Conservation (phyloP, 2,329 filamentous ascomycete genomes). For the Penicillium aurantiogriseum region DNA sequence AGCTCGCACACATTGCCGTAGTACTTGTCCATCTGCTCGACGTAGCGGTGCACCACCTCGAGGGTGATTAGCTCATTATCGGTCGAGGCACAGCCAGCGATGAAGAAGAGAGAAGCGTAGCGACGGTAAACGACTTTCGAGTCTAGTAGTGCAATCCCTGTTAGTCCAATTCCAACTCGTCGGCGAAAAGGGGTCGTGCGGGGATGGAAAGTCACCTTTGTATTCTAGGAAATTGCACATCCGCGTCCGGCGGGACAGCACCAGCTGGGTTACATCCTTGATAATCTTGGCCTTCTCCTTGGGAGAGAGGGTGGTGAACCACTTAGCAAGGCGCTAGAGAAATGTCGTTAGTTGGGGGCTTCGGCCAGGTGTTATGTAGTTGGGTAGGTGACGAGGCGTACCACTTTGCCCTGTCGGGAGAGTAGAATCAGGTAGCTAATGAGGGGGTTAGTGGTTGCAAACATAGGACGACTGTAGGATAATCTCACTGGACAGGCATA, state of each 20-base stretch:
- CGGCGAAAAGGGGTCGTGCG: conserved; percentile 4
- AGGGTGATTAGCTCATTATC: conserved; percentile 98
- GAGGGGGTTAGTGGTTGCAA: conserved; percentile 9
- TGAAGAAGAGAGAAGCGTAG: conserved; percentile 99
- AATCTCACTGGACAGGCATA: conserved; percentile 39
- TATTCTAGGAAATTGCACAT: conserved; percentile 99
- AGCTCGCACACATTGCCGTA: conserved; percentile 99
- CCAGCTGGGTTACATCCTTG: conserved; percentile 97
- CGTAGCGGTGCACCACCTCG: conserved; percentile 97
- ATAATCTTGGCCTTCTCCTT: conserved; percentile 99
- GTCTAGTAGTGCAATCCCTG: conserved; percentile 55
- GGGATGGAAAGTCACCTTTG: conserved; percentile 65
- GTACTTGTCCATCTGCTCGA: conserved; percentile 99
- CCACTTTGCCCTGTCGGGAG: conserved; percentile 98
- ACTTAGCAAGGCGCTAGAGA: conserved; percentile 89
- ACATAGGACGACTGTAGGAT: neutral
- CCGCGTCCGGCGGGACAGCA: conserved; percentile 89
- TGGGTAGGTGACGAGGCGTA: conserved; percentile 57
- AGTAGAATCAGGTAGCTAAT: conserved; percentile 92
- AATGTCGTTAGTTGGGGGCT: conserved; percentile 29
- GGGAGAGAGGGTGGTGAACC: conserved; percentile 96
- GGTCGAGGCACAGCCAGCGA: conserved; percentile 92
- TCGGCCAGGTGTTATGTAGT: conserved; percentile 23
- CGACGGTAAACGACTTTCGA: conserved; percentile 98
- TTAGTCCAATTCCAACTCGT: neutral